Conservation (phyloP, 148 eudicot genomes). For the Dianthus caryophyllus region DNA sequence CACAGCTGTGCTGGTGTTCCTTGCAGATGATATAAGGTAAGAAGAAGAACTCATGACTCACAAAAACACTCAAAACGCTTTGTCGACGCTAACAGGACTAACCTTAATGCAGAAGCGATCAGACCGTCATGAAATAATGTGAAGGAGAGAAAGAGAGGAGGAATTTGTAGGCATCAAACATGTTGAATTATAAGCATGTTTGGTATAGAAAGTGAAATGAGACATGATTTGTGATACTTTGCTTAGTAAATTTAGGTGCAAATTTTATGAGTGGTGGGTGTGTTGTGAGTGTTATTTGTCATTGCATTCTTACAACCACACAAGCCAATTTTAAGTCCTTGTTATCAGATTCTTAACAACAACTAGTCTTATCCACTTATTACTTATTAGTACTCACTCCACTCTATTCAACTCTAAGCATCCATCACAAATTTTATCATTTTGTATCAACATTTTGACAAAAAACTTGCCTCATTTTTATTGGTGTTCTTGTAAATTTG, state of each 20-base stretch:
- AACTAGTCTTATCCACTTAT: conserved; percentile 22
- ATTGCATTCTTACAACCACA: conserved; percentile 23
- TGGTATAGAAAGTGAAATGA: conserved; percentile 23
- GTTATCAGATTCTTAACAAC: conserved; percentile 25
- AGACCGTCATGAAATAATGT: conserved; percentile 39
- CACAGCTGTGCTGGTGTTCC: conserved; percentile 35
- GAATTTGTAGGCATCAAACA: conserved; percentile 27
- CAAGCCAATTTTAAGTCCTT: conserved; percentile 23
- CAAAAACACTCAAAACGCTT: neutral
- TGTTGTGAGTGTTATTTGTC: conserved; percentile 13
- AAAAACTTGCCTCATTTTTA: neutral
- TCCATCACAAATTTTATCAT: neutral
- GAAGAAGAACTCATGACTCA: conserved; percentile 56
- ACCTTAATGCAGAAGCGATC: too few species aligned
- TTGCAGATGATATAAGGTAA: conserved; percentile 52
- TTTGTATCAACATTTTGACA: neutral
- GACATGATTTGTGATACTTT: conserved; percentile 22
- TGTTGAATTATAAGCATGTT: conserved; percentile 19
- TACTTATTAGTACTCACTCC: too few species aligned
- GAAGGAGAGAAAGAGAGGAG: conserved; percentile 18
- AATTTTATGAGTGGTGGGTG: conserved; percentile 27
- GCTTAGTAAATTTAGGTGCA: conserved; percentile 2
- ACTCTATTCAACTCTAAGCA: too few species aligned
- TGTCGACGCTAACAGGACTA: too few species aligned
- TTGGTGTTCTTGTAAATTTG: neutral